Evolutionary conservation across 1,284 basidiomycete genomes (phyloP).

Genomic region (Leccinum subspadiceum): DNA sequence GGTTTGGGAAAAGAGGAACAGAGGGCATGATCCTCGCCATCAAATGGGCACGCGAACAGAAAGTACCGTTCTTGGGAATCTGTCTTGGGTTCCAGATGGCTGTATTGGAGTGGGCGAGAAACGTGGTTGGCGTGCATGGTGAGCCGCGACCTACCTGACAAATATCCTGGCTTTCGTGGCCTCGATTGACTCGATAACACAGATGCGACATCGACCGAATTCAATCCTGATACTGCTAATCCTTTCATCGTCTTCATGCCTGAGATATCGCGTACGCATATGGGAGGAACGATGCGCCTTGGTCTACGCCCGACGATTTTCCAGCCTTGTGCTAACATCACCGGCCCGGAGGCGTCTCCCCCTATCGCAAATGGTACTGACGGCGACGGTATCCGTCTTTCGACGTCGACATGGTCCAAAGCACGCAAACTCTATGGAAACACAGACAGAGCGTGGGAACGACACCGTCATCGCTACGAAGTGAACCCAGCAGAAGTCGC

Average conservation of each 20-base stretch:
- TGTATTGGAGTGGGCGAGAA: constrained; percentile 92
- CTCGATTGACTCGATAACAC: constrained; percentile 13
- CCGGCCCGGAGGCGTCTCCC: constrained; percentile 14
- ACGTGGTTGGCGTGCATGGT: constrained; percentile 78
- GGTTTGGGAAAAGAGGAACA: constrained; percentile 91
- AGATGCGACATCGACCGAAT: constrained; percentile 91
- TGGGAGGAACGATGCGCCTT: constrained; percentile 98
- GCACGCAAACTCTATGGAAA: constrained; percentile 86
- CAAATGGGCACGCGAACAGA: constrained; percentile 95
- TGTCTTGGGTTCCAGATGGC: constrained; percentile 98
- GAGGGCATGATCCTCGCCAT: constrained; percentile 98
- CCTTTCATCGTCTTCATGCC: constrained; percentile 98
- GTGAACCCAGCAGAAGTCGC: constrained; percentile 91
- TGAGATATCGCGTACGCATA: constrained; percentile 96
- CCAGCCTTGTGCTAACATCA: constrained; percentile 39
- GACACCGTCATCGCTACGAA: constrained; percentile 97
- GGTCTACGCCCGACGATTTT: constrained; percentile 95
- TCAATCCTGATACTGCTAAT: constrained; percentile 57
- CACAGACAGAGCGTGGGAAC: constrained; percentile 86
- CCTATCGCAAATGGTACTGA: constrained; percentile 7
- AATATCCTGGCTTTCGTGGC: not conserved
- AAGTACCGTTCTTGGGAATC: constrained; percentile 94
- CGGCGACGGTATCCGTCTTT: constrained; percentile 18
- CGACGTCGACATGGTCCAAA: constrained; percentile 63
- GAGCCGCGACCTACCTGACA: constrained; percentile 16